Base-by-base conservation (phyloP, 805 yeast genomes). In the Myxozyma melibiosi region DNA sequence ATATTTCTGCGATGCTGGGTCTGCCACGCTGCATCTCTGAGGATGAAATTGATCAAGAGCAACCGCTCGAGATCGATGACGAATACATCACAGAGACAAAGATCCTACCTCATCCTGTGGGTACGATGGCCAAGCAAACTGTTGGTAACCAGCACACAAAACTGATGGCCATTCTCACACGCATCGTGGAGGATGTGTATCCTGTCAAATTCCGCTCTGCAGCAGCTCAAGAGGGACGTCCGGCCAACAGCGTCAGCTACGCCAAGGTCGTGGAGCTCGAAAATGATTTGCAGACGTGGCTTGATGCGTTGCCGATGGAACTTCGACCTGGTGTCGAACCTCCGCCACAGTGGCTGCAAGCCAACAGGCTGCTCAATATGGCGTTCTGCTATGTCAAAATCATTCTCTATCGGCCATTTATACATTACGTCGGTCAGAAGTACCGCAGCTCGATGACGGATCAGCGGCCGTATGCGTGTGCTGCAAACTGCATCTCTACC, bases 141-240 rank as follows among this genome's bases (percentile, higher is more conserved):
- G 85, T 90, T 70, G 94, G 96, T 14, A 90, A 90, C 67, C 85
- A 85, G 51, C 97, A 90, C 67, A 90, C 96, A 0, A 80, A 80
- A 58, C 74, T 90, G 45, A 83, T 90, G 68, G 70, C 85, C 57
- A 81, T 90, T 3, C 76, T 90, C 73, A 82, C 85, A 55, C 84
- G 83, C 58, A 84, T 90, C 33, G 86, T 88, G 35, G 80, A 81
- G 56, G 81, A 83, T 57, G 73, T 91, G 35, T 90, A 90, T 68
- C 96, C 96, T 1, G 81, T 86, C 51, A 85, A 83, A 65, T 45
- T 56, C 27, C 50, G 48, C 16, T 14, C 52, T 25, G 52, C 61
- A 7, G 43, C 50, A 18, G 22, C 34, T 1, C 27, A 57, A 47
- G 42, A 51, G 58, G 49, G 46, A 24, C 9, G 46, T 16, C 38